phyloP scores from a whole-genome alignment of 345 rosid genomes.

The Trapa bicornis region DNA sequence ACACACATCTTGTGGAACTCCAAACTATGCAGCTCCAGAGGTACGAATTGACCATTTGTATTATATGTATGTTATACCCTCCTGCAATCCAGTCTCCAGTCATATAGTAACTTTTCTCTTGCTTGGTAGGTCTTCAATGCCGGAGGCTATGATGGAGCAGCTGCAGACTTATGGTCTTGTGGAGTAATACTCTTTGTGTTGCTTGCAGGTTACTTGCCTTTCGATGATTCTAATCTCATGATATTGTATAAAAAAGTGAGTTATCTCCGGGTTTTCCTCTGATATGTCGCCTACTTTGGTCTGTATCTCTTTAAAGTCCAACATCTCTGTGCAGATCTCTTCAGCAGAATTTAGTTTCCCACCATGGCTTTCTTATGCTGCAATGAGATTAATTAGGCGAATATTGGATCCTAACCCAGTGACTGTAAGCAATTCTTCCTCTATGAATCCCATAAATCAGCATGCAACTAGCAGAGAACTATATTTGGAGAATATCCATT shows the following conservation, averaged over 20 bases:
- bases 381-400: slow-evolving; percentile 66
- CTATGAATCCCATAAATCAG: background rate
- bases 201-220: slow-evolving; percentile 98
- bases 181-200: slow-evolving; percentile 95
- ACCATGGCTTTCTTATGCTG: slow-evolving; percentile 73
- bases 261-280: slow-evolving; percentile 13
- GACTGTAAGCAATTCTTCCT: slow-evolving; percentile 47
- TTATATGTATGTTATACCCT: slow-evolving; percentile 5
- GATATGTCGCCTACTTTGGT: slow-evolving; percentile 7
- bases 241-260: slow-evolving; percentile 91
- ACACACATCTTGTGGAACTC: slow-evolving; percentile 97
- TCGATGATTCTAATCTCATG: slow-evolving; percentile 85
- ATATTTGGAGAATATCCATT: slow-evolving; percentile 6
- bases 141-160: slow-evolving; percentile 92
- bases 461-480: background rate
- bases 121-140: slow-evolving; percentile 76
- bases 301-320: slow-evolving; percentile 10
- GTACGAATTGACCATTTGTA: slow-evolving; percentile 21
- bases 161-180: slow-evolving; percentile 97
- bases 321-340: slow-evolving; percentile 44
- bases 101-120: slow-evolving; percentile 2
- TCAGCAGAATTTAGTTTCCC: slow-evolving; percentile 87
- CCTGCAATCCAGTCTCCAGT: background rate
- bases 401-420: slow-evolving; percentile 87
- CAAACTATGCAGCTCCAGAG: slow-evolving; percentile 99